Conservation (phyloP, 345 rosid species). For the Salix dunnii region DNA sequence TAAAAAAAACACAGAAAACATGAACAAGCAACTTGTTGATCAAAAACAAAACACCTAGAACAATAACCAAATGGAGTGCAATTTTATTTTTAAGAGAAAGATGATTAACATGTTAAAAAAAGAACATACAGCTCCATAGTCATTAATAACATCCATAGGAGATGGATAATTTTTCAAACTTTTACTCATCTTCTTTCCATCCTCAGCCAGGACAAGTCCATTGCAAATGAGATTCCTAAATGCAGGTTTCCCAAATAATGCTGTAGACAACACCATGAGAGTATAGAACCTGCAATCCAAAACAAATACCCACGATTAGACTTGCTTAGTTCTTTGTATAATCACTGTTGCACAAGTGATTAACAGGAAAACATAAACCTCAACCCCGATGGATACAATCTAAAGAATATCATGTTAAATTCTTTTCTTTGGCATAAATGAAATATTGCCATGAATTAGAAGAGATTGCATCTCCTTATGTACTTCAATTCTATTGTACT, state of each 20-base stretch:
- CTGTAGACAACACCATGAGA: slow-evolving; percentile 98
- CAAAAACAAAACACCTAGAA: background rate
- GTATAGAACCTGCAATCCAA: slow-evolving; percentile 76
- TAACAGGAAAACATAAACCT: background rate
- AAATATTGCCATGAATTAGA: background rate
- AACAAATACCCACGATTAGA: slow-evolving; percentile 6
- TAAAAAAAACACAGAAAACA: slow-evolving; percentile 7
- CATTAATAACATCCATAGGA: slow-evolving; percentile 81
- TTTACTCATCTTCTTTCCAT: slow-evolving; percentile 98
- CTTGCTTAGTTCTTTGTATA: background rate
- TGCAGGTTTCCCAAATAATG: slow-evolving; percentile 90
- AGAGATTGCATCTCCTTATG: background rate
- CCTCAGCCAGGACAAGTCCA: slow-evolving; percentile 95
- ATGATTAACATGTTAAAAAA: background rate
- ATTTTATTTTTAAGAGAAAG: background rate
- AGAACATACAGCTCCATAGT: slow-evolving; percentile 88
- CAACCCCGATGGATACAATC: background rate
- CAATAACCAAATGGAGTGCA: background rate
- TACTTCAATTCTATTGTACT: background rate
- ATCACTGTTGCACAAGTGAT: background rate
- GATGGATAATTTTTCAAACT: slow-evolving; percentile 85
- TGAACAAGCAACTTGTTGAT: background rate
- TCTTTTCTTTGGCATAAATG: background rate
- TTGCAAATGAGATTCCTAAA: slow-evolving; percentile 92
- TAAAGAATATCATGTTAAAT: background rate